These are phyloP conservation scores for Suhomyces anneliseae DNA, from an alignment of 1,139 yeast species.

Conservation along the genomic window DNA sequence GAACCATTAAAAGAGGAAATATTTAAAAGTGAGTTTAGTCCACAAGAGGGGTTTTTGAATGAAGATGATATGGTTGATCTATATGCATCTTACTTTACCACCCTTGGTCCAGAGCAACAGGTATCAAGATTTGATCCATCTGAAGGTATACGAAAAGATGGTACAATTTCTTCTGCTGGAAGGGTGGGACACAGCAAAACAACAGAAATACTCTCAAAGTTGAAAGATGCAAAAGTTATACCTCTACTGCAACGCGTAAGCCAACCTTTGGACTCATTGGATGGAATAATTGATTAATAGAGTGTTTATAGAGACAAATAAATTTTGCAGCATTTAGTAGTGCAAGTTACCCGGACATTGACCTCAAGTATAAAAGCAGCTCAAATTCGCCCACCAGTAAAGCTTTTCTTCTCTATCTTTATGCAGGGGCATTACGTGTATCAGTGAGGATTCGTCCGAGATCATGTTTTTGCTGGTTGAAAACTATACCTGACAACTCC, in stretches of 20 bases:
- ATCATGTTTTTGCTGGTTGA: slow-evolving; percentile 99
- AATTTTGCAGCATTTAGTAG: slow-evolving; percentile 1
- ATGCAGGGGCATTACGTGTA: slow-evolving; percentile 99
- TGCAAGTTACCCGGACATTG: slow-evolving; percentile 21
- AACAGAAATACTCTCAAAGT: slow-evolving; percentile 8
- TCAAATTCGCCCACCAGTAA: slow-evolving; percentile 8
- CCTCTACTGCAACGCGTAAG: neutral
- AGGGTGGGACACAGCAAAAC: slow-evolving; percentile 23
- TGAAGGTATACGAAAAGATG: slow-evolving; percentile 11
- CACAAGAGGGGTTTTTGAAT: slow-evolving; percentile 30
- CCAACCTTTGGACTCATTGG: neutral
- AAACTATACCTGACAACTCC: slow-evolving; percentile 99
- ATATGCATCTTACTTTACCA: slow-evolving; percentile 34
- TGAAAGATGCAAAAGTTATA: neutral
- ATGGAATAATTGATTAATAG: neutral
- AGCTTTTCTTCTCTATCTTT: slow-evolving; percentile 67
- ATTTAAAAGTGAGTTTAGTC: slow-evolving; percentile 15
- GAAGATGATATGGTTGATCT: slow-evolving; percentile 32
- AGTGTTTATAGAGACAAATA: neutral
- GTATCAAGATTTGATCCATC: slow-evolving; percentile 24
- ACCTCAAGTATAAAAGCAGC: slow-evolving; percentile 16
- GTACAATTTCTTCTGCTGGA: slow-evolving; percentile 6
- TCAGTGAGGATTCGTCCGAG: slow-evolving; percentile 99
- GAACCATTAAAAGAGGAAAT: slow-evolving; percentile 1
- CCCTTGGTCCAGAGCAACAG: slow-evolving; percentile 21